phyloP scores from a whole-genome alignment of 176 grass and related monocot genomes.

The Avena eriantha region DNA sequence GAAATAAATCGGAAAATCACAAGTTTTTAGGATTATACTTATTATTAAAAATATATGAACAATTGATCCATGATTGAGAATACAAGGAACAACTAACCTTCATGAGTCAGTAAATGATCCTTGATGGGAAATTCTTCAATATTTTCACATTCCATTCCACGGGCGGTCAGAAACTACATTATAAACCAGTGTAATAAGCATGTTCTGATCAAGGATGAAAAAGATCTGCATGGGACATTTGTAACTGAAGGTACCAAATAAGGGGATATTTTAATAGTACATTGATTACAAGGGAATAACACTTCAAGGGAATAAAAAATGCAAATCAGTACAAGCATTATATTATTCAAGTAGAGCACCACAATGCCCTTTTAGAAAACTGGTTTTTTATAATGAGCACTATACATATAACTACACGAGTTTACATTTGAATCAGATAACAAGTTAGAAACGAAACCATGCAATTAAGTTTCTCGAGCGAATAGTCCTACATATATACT shows the following conservation, averaged over 20 bases:
- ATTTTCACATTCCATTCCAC: constrained; percentile 62
- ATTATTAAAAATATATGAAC: constrained; percentile 12
- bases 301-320: not conserved
- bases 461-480: constrained; percentile 2
- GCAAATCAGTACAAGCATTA: constrained; percentile 2
- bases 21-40: not conserved
- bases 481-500: not conserved
- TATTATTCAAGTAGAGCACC: not conserved
- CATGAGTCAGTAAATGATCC: constrained; percentile 66
- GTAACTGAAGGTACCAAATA: constrained; percentile 20
- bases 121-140: constrained; percentile 70
- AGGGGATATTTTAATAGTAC: constrained; percentile 11
- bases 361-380: constrained; percentile 14
- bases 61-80: not conserved
- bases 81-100: constrained; percentile 55
- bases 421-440: constrained; percentile 16
- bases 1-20: constrained; percentile 32
- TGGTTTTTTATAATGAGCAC: not conserved
- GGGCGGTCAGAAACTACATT: constrained; percentile 63
- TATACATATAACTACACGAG: not conserved
- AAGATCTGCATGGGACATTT: not conserved
- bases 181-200: constrained; percentile 5
- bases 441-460: not conserved
- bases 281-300: constrained; percentile 18
- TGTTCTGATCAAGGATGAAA: constrained; percentile 28